Conservation (phyloP, 1,139 yeast species). For the Taphrina sp. region DNA sequence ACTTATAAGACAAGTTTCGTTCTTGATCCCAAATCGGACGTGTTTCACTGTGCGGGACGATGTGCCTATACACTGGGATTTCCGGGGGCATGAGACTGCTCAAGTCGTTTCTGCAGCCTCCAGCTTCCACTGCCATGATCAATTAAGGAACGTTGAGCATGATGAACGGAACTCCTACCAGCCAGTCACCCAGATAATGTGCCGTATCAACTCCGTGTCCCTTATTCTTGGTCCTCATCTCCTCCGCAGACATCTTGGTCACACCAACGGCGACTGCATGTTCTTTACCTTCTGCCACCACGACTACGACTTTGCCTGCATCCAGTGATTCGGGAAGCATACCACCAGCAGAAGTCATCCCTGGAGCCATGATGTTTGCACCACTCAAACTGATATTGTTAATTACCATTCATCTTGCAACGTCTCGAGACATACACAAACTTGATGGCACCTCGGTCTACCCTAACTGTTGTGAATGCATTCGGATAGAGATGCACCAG, state of each 20-base stretch:
- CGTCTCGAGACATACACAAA: constrained; percentile 57
- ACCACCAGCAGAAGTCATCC: constrained; percentile 89
- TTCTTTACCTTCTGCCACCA: constrained; percentile 92
- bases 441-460: constrained; percentile 95
- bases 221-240: constrained; percentile 76
- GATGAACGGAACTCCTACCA: constrained; percentile 45
- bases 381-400: constrained; percentile 10
- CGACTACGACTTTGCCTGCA: constrained; percentile 69
- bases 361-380: constrained; percentile 61
- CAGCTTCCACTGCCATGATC: constrained; percentile 8
- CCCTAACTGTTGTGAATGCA: constrained; percentile 81
- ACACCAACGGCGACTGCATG: constrained; percentile 87
- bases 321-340: constrained; percentile 64
- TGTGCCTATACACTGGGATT: too few species aligned
- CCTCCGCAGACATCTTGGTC: constrained; percentile 83
- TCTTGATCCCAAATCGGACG: too few species aligned
- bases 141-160: not conserved
- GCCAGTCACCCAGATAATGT: constrained; percentile 86
- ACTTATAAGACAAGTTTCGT: too few species aligned
- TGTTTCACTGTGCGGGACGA: too few species aligned
- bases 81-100: too few species aligned
- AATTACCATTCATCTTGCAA: too few species aligned
- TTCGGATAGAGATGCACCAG: constrained; percentile 80
- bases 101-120: constrained; percentile 10
- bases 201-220: constrained; percentile 87